Evolutionary conservation across 1,284 basidiomycete species (phyloP).

Genomic region (Cutaneotrichosporon cavernicola): DNA sequence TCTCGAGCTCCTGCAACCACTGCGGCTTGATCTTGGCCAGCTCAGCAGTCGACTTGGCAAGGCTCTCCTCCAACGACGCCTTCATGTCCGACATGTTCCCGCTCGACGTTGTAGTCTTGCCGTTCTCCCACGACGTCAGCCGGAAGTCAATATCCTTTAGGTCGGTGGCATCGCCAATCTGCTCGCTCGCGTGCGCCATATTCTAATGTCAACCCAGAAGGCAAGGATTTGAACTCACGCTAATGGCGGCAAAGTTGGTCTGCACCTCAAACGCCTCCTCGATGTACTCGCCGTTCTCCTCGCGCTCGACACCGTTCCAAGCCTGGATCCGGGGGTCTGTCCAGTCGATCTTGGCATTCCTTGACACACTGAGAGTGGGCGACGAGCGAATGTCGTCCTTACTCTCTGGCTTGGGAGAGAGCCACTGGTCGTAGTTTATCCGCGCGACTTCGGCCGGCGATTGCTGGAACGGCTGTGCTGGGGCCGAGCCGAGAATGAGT

Average conservation of each 20-base stretch:
- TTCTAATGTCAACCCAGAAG: slow-evolving; percentile 18
- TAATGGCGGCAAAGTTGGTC: slow-evolving; percentile 25
- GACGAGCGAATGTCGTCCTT: slow-evolving; percentile 28
- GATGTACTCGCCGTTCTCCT: slow-evolving; percentile 41
- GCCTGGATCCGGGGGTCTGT: slow-evolving; percentile 41
- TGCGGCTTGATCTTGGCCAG: slow-evolving; percentile 38
- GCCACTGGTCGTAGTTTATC: slow-evolving; percentile 33
- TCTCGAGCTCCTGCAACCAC: slow-evolving; percentile 39
- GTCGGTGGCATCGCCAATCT: slow-evolving; percentile 18
- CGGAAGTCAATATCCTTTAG: slow-evolving; percentile 30
- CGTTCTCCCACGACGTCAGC: slow-evolving; percentile 7
- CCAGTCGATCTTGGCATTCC: slow-evolving; percentile 37
- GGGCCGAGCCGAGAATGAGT: slow-evolving; percentile 22
- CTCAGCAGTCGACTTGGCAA: slow-evolving; percentile 32
- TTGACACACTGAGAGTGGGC: slow-evolving; percentile 30
- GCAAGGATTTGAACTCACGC: slow-evolving; percentile 4
- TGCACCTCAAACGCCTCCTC: slow-evolving; percentile 31
- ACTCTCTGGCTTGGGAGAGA: slow-evolving; percentile 34
- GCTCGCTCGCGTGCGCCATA: slow-evolving; percentile 27
- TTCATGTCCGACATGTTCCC: slow-evolving; percentile 30
- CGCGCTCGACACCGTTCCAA: slow-evolving; percentile 38
- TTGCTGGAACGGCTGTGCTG: slow-evolving; percentile 9
- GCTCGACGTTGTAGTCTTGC: slow-evolving; percentile 21
- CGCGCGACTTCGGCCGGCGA: slow-evolving; percentile 11
- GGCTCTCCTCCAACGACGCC: slow-evolving; percentile 30